phyloP scores from a whole-genome alignment of 371 early-diverging fungal species.

The Neoconidiobolus thromboides region DNA sequence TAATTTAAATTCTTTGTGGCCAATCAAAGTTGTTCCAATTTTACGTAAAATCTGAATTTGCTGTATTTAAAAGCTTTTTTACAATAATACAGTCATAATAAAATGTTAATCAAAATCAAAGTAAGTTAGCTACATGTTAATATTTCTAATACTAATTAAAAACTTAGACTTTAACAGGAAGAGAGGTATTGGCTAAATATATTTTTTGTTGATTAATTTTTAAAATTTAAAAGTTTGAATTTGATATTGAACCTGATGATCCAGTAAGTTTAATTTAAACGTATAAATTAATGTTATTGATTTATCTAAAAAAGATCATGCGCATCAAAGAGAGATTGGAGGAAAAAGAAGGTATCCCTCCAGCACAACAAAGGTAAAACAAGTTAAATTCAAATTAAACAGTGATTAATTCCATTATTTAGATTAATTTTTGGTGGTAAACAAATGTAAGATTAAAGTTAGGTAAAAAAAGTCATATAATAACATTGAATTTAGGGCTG shows the following conservation, averaged over 20 bases:
- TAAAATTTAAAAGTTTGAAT: conserved; percentile 46
- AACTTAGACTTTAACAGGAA: conserved; percentile 78
- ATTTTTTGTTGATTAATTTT: conserved; percentile 1
- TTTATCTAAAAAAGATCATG: conserved; percentile 31
- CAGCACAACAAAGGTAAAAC: conserved; percentile 67
- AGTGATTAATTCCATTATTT: not conserved
- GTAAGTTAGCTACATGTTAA: conserved; percentile 19
- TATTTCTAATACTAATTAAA: not conserved
- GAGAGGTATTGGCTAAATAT: conserved; percentile 40
- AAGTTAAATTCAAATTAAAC: not conserved
- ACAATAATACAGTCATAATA: too few relatives aligned
- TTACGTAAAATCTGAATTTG: too few relatives aligned
- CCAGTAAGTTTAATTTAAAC: conserved; percentile 18
- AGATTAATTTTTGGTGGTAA: conserved; percentile 82
- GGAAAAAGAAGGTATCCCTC: conserved; percentile 95
- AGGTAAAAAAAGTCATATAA: not conserved
- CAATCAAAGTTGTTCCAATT: too few relatives aligned
- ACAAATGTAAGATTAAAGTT: conserved; percentile 48
- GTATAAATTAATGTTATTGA: not conserved
- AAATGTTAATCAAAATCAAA: conserved; percentile 79
- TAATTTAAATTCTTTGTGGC: too few relatives aligned
- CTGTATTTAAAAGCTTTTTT: too few relatives aligned
- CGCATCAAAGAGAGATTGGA: conserved; percentile 88
- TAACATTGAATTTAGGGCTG: conserved; percentile 36
- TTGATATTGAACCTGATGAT: conserved; percentile 77